These are phyloP conservation scores for Diplodia seriata DNA, from an alignment of 2,329 filamentous ascomycete species.

Conservation along the genomic window DNA sequence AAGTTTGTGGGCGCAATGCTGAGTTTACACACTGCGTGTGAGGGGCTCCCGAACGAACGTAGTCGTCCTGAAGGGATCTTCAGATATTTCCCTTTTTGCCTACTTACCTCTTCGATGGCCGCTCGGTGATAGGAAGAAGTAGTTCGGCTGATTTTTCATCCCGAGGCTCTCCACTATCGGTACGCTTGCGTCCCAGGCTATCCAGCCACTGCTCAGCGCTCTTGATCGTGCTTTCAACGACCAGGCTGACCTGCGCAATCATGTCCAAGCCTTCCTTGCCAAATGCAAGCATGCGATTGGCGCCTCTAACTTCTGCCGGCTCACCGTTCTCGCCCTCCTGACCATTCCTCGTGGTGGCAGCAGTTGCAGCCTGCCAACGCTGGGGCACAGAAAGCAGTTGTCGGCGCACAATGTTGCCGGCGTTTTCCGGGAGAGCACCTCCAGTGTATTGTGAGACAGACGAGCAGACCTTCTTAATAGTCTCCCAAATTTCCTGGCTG, in stretches of 20 bases:
- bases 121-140: not conserved
- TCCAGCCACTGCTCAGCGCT: constrained; percentile 94
- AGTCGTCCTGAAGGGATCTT: not conserved
- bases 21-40: not conserved
- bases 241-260: constrained; percentile 87
- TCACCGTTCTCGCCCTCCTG: constrained; percentile 34
- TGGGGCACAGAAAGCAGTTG: constrained; percentile 86
- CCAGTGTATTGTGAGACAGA: constrained; percentile 89
- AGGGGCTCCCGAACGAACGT: not conserved
- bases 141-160: constrained; percentile 22
- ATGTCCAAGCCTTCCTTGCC: constrained; percentile 92
- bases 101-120: constrained; percentile 3
- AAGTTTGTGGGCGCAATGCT: not conserved
- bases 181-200: constrained; percentile 62
- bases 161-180: not conserved
- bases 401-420: constrained; percentile 78
- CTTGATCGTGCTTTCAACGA: constrained; percentile 86
- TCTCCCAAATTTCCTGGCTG: constrained; percentile 56
- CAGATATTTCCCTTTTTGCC: not conserved
- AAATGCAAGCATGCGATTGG: constrained; percentile 81
- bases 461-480: constrained; percentile 78
- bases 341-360: constrained; percentile 42
- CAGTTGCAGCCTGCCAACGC: constrained; percentile 76
- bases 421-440: constrained; percentile 90
- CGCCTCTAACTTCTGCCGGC: constrained; percentile 61